Base-by-base conservation (phyloP, 257 asterid species). In the Solanum tarapatanum region DNA sequence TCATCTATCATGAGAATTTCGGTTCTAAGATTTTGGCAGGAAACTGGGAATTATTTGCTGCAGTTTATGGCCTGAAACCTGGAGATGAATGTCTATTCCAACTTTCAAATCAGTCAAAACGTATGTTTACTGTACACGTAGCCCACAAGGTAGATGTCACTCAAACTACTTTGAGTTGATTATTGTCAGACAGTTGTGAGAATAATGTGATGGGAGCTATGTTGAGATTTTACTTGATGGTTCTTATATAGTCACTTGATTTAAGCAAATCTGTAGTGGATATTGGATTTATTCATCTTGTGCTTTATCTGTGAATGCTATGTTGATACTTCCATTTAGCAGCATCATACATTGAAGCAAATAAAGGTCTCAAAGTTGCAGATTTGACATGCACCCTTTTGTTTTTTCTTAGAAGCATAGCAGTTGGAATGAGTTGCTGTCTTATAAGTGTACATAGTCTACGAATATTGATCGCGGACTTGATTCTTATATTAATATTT, bases 61-160 rank as follows among this genome's bases (percentile, higher is more conserved):
- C 70, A 76, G 58, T 66, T 13, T 64, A 88, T 80, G 75, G 86
- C 6, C 39, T 86, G 36, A 82, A 55, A 11, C 58, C 88, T 28
- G 92, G 90, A 43, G 92, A 88, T 69, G 48, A 48, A 8, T 90
- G 88, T 62, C 32, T 8, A 51, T 43, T 90, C 36, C 72, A 21
- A 51, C 33, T 69, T 33, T 83, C 39, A 58, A 45, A 88, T 84
- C 41, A 1, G 69, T 32, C 69, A 55, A 7, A 68, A 68, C 70
- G 32, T 73, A 37, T 77, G 43, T 86, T 83, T 28, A 76, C 9
- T 19, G 86, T 88, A 24, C 23, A n/a, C 6, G 28, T 88, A 58
- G 48, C 30, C 23, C 87, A 69, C 89, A 62, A 68, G 69, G 28
- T 30, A 35, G 77, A 33, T 45, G 39, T 28, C 35, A 60, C 58